Percentiles rank a stretch among this genome's conserved stretches.
Conservation (phyloP, 805 yeast species). For the Kluyveromyces wickerhamii region DNA sequence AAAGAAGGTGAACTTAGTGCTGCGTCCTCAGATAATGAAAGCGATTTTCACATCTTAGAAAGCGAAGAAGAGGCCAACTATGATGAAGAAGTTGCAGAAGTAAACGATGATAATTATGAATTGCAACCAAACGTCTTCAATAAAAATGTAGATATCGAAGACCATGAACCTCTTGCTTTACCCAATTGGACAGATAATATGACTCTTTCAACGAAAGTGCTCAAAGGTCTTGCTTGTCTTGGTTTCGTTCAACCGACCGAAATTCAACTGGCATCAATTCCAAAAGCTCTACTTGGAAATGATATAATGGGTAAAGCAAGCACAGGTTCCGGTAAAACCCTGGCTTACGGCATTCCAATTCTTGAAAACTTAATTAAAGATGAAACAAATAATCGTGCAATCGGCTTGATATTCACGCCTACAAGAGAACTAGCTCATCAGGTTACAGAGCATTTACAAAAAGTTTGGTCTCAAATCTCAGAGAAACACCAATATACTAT, state of each 20-base stretch:
- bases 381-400: conserved; percentile 35
- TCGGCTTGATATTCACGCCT: conserved; percentile 83
- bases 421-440: conserved; percentile 96
- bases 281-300: conserved; percentile 59
- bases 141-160: conserved; percentile 17
- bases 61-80: conserved; percentile 13
- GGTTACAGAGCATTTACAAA: conserved; percentile 70
- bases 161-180: conserved; percentile 36
- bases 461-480: conserved; percentile 33
- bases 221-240: conserved; percentile 52
- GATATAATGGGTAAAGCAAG: conserved; percentile 95
- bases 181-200: conserved; percentile 52
- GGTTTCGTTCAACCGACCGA: conserved; percentile 70
- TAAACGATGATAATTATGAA: conserved; percentile 21
- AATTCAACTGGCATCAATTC: conserved; percentile 71
- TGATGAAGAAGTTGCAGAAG: conserved; percentile 19
- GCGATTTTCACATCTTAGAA: conserved; percentile 19
- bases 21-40: conserved; percentile 19
- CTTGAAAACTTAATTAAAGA: conserved; percentile 47
- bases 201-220: conserved; percentile 44
- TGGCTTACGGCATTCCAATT: conserved; percentile 92
- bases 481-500: conserved; percentile 50
- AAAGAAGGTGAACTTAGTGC: conserved; percentile 26
- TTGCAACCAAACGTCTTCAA: conserved; percentile 24
- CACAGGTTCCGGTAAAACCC: conserved; percentile 95